A percentile compares a stretch with the other conserved stretches of the same genome.
These are phyloP conservation scores for Hygrophorus russula DNA, from an alignment of 768 basidiomycete genomes.

Conservation along the genomic window DNA sequence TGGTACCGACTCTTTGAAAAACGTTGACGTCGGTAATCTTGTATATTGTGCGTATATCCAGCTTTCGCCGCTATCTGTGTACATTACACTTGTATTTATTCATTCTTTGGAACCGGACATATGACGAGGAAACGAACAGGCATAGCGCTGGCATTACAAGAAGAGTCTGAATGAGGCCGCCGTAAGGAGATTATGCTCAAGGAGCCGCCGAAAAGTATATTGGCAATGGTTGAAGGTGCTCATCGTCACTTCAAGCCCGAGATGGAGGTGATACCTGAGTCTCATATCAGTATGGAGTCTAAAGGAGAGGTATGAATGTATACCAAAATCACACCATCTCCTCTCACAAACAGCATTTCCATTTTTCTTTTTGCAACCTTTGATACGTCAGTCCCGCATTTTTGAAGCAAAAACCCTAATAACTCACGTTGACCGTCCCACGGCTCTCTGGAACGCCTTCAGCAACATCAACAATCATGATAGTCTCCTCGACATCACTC, in stretches of 20 bases:
- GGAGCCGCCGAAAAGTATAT: slow-evolving; percentile 22
- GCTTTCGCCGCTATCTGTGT: neutral
- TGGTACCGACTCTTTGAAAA: neutral
- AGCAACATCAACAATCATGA: slow-evolving; percentile 85
- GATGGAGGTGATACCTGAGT: slow-evolving; percentile 71
- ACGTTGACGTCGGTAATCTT: neutral
- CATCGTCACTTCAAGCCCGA: slow-evolving; percentile 36
- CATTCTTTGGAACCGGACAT: neutral
- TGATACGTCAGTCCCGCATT: neutral
- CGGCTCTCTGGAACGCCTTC: slow-evolving; percentile 50
- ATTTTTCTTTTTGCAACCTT: slow-evolving; percentile 89
- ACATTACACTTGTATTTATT: slow-evolving; percentile 8
- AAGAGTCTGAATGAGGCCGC: slow-evolving; percentile 4
- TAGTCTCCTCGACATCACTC: slow-evolving; percentile 95
- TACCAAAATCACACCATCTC: slow-evolving; percentile 94
- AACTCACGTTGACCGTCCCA: slow-evolving; percentile 53
- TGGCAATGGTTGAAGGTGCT: slow-evolving; percentile 13
- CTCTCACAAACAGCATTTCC: slow-evolving; percentile 97
- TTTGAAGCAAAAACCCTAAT: neutral
- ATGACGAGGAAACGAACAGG: neutral
- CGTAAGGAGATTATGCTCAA: slow-evolving; percentile 6
- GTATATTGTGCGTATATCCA: neutral
- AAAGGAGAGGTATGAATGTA: slow-evolving; percentile 15
- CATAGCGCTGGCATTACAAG: slow-evolving; percentile 8
- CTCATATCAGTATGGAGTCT: slow-evolving; percentile 5